Evolutionary conservation across 805 yeast genomes (phyloP).

Genomic region (Groenewaldozyma tartarivorans): DNA sequence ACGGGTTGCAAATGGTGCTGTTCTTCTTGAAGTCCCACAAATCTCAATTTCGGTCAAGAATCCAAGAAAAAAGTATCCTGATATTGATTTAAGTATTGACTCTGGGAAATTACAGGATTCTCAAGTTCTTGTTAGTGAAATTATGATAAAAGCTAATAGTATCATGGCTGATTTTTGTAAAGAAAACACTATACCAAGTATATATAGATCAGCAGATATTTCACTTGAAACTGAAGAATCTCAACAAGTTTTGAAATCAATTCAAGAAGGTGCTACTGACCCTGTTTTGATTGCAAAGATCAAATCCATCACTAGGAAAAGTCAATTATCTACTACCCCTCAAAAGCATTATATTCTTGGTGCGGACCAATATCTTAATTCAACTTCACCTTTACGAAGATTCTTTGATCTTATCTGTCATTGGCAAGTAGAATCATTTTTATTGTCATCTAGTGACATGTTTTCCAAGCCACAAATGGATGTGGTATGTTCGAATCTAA

Average conservation of each 20-base stretch:
- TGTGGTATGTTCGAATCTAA: neutral
- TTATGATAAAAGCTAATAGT: slow-evolving; percentile 76
- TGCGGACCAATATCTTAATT: slow-evolving; percentile 51
- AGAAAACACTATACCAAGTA: slow-evolving; percentile 18
- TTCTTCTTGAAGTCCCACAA: slow-evolving; percentile 24
- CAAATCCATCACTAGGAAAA: neutral
- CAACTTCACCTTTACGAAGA: slow-evolving; percentile 85
- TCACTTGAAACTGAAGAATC: slow-evolving; percentile 22
- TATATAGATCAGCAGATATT: slow-evolving; percentile 21
- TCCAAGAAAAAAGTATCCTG: slow-evolving; percentile 1
- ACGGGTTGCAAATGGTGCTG: slow-evolving; percentile 34
- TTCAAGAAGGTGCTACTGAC: slow-evolving; percentile 9
- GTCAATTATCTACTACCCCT: slow-evolving; percentile 32
- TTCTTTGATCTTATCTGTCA: slow-evolving; percentile 74
- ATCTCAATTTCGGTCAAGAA: slow-evolving; percentile 10
- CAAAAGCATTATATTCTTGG: slow-evolving; percentile 55
- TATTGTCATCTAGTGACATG: slow-evolving; percentile 17
- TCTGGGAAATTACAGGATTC: slow-evolving; percentile 37
- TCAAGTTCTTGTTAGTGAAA: slow-evolving; percentile 61
- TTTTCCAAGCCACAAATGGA: slow-evolving; percentile 7
- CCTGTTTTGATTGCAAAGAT: neutral
- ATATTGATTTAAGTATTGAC: slow-evolving; percentile 8
- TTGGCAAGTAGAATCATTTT: slow-evolving; percentile 51
- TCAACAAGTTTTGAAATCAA: slow-evolving; percentile 18
- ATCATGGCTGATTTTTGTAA: slow-evolving; percentile 22